Percentiles rank a stretch among this genome's conserved stretches.
These are phyloP conservation scores for Zizania palustris DNA, from an alignment of 202 grass and related monocot genomes.

Conservation along the genomic window DNA sequence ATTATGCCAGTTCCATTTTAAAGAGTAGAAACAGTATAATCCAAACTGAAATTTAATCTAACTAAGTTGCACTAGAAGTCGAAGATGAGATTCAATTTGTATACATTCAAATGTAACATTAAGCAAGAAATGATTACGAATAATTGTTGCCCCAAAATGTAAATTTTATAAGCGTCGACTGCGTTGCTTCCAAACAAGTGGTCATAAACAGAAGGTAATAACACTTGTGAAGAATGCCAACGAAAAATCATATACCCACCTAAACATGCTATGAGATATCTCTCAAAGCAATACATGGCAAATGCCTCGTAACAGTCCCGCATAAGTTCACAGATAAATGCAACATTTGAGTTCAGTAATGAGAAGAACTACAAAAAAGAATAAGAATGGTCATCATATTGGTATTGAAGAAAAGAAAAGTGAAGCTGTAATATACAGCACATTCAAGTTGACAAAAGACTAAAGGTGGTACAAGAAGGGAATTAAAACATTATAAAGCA, in stretches of 20 bases:
- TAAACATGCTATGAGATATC: conserved; percentile 99
- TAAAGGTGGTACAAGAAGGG: not conserved
- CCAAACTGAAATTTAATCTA: not conserved
- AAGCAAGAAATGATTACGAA: conserved; percentile 17
- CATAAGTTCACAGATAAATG: conserved; percentile 95
- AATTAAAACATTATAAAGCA: too few relatives aligned
- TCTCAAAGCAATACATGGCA: conserved; percentile 98
- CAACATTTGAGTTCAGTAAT: conserved; percentile 69
- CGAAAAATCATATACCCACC: conserved; percentile 49
- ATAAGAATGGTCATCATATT: conserved; percentile 30
- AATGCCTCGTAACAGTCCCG: conserved; percentile 96
- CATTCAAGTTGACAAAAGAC: conserved; percentile 33
- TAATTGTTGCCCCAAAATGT: conserved; percentile 19
- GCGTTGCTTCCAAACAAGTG: not conserved
- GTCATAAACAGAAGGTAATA: too few relatives aligned
- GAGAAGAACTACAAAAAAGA: conserved; percentile 80
- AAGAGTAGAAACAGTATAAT: conserved; percentile 2
- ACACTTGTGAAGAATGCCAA: not conserved
- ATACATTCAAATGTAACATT: conserved; percentile 9
- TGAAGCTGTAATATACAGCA: conserved; percentile 1
- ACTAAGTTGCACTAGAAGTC: conserved; percentile 20
- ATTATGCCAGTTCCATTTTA: not conserved
- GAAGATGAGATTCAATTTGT: conserved; percentile 1
- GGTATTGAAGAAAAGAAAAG: conserved; percentile 30
- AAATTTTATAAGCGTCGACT: not conserved